Evolutionary conservation across 2,329 filamentous ascomycete species (phyloP), one percentile per base, ranked within the genome.

Genomic region (Sporothrix globosa): DNA sequence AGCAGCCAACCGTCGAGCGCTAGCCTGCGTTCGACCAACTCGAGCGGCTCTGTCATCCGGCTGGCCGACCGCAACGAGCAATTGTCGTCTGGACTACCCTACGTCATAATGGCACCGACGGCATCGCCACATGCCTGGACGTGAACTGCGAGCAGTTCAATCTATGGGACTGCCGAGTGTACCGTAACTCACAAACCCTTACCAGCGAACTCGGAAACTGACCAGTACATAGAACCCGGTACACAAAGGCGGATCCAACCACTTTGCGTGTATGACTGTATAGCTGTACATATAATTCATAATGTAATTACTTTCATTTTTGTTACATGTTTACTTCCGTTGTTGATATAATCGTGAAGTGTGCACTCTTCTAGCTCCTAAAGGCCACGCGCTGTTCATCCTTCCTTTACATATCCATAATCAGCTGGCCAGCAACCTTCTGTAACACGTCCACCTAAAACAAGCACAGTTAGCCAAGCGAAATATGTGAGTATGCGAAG

Each of bases 381-480:
- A 19, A 14, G 4, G 11, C 13, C 30, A 34, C 34, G 6, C 27
- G 19, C 24, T 60, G 27, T 11, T 19, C 48, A 10, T 19, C n/a
- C 3, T 4, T 27, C 44, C 0, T 27, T 85, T 81, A 97, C 73
- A 97, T 91, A 80, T 98, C 95, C 78, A 97, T 84, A 75, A 97
- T 80, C 76, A 97, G 82, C 80, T 97, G 92, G 69, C 92, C 92
- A 17, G 92, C 91, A 75, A 96, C 84, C 80, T 92, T 96, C 82
- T 97, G 94, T 72, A 98, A 78, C 82, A 97, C 94, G 77, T 96
- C 93, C 60, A 96, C 90, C 87, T 94, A 2, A 2, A 46, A 44
- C 48, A 10, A 50, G 2, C 30, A 61, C 58, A 65, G 52, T 71
- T 52, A 39, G 48, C 52, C 34, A 34, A 34, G 34, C 34, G 34